Base-by-base conservation (phyloP, 345 rosid genomes). In the Trapa incisa region DNA sequence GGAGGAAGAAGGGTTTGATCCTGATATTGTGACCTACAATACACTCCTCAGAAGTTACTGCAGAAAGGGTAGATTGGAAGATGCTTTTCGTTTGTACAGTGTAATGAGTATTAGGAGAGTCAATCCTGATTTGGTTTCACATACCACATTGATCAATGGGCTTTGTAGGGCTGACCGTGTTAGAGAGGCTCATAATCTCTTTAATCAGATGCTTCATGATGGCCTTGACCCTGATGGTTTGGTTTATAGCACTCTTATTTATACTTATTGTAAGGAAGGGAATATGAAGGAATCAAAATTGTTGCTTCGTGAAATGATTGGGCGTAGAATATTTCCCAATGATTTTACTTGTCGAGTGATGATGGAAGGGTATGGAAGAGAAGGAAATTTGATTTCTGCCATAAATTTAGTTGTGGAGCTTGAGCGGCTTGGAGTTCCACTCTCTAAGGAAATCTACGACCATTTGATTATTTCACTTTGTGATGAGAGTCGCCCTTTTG, bases 1-100 rank as follows among this genome's bases (percentile, higher is more conserved):
- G 88, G 98, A 93, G 70, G 98, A 93, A 75, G 97, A 90, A 82
- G 98, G 97, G 0, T 93, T 90, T 71, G 92, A 84, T 74, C 96
- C 91, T 0, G 97, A 93, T 78, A 73, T 88, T 67, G 97, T 93
- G 47, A 88, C 98, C 5, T 93, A 90, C 67, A 93, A 93, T 61
- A 90, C 96, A 0, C 65, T 93, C 75, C 84, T 93, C 45, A 73
- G 80, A 80, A 83, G 90, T 78, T 93, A 86, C 67, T 93, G 96
- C 75, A 71, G 80, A 66, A 82, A 80, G 71, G 85, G 91, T 63
- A 87, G 80, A 73, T 72, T 93, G 79, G 75, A 73, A 68, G 90
- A 90, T 63, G 97, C 97, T 16, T 90, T 89, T 80, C 80, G 87
- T 73, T 71, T 93, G 72, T 90, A 88, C 52, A 77, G 77, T 73